Base-by-base conservation (phyloP, 306 rosid genomes). In the Cercis canadensis region DNA sequence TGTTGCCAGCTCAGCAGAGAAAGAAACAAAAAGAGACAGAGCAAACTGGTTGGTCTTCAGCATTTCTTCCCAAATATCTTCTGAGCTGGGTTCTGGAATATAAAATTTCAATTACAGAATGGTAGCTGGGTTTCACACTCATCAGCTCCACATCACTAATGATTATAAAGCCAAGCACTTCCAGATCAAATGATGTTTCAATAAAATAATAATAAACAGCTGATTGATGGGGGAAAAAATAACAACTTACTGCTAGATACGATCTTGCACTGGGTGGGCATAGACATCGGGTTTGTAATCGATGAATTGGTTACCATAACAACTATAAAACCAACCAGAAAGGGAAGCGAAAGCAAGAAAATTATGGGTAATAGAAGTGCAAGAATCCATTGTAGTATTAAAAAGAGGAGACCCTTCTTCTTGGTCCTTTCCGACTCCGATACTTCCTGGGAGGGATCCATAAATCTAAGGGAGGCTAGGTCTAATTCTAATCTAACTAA, bases 201-300 rank as follows among this genome's bases (percentile, higher is more conserved):
- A 41, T 2, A 54, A 17, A 41, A 51, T 3, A 33, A 37, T 32
- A n/a, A 17, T n/a, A n/a, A n/a, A n/a, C n/a, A n/a, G n/a, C n/a
- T n/a, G n/a, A n/a, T n/a, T n/a, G n/a, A 24, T 7, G 46, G 32
- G 62, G 55, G 29, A 14, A 5, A 52, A 31, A 12, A 4, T 2
- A 40, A 32, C 7, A 47, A 80, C 87, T 82, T 51, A 93, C 97
- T 80, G 47, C 87, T 90, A 69, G 98, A 94, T 64, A 94, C 85
- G 73, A 94, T 88, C 75, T 82, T 87, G 91, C 98, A 94, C 82
- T 84, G 90, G 33, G 98, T 88, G 18, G 88, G 87, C 37, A 87
- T 59, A 29, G 94, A 85, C 75, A 89, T 84, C 71, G 94, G 81
- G 72, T 59, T 86, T 10, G 86, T 39, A 17, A 80, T 69, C 4